phyloP scores from a whole-genome alignment of 177 flowering plant species.

The Vitis hybrid region DNA sequence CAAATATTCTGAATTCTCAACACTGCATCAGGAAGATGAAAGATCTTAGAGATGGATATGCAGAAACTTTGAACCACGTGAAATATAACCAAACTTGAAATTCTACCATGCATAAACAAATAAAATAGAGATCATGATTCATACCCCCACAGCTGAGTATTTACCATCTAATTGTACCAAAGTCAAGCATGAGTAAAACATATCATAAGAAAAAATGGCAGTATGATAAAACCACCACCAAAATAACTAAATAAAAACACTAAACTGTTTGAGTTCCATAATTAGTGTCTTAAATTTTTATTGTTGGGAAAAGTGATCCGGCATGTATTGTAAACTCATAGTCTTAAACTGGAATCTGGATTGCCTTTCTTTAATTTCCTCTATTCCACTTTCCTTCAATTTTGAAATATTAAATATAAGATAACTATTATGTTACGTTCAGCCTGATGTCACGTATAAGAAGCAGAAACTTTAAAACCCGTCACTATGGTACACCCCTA shows the following conservation, averaged over 20 bases:
- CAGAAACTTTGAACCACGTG: background rate
- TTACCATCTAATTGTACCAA: background rate
- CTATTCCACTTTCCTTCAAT: background rate
- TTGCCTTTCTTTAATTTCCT: background rate
- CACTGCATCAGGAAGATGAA: conserved; percentile 58
- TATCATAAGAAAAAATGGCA: background rate
- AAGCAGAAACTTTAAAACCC: no score
- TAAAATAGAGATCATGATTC: background rate
- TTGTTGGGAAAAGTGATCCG: background rate
- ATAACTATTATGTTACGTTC: no score
- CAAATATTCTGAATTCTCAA: conserved; percentile 88
- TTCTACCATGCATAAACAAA: no score
- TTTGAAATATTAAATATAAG: background rate
- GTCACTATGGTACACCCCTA: no score
- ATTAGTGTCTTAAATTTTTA: background rate
- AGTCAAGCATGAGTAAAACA: background rate
- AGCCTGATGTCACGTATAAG: no score
- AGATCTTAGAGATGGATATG: background rate
- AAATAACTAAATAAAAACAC: background rate
- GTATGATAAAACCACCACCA: background rate
- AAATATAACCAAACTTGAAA: background rate
- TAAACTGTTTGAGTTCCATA: background rate
- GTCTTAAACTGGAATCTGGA: background rate
- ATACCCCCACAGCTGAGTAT: no score
- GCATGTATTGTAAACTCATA: background rate